Evolutionary conservation across 2,329 filamentous ascomycete genomes (phyloP), one percentile per base, ranked within the genome.

Genomic region (Fusarium verticillioides): DNA sequence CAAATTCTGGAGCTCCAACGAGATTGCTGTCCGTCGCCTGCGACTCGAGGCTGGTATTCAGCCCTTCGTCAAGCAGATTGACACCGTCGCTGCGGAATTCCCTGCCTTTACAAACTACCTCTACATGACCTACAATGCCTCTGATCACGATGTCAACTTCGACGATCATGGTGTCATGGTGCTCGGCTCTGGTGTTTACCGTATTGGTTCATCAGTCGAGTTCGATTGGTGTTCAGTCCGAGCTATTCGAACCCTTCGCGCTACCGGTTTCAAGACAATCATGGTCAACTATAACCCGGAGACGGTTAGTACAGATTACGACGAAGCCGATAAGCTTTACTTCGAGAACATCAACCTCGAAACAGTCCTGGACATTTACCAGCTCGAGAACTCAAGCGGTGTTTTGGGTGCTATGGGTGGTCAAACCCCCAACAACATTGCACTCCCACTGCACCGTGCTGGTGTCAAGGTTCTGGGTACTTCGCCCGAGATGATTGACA

Each of bases 211-310:
- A 0, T 98, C 96, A 0, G 96, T 99, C 66, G 96, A 99, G 81
- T 99, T 99, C 82, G 96, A 99, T 83, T 99, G 96, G 96, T 98
- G 96, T 82, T 97, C 96, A 9, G 96, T 99, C 34, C 89, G 96
- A 68, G 94, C 96, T 10, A 97, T 98, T 71, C 92, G 96, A 72
- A 98, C 96, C 4, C 88, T 99, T 12, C 91, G 96, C 57, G 90
- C 94, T 74, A 89, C 92, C 68, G 93, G 93, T 5, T 91, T 92
- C 86, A 98, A 98, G 87, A 98, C 96, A 0, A 91, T 98, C 78
- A 98, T 98, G 96, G 91, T 97, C 56, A 97, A 97, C 78, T 94
- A 93, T 79, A 97, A 98, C 79, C 95, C 95, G 0, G 95, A 98
- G 81, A 97, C 95, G 0, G 93, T 97, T 0, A 89, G 86, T 73